phyloP scores from a whole-genome alignment of 805 yeast species.

The Blastobotrys chiropterorum region DNA sequence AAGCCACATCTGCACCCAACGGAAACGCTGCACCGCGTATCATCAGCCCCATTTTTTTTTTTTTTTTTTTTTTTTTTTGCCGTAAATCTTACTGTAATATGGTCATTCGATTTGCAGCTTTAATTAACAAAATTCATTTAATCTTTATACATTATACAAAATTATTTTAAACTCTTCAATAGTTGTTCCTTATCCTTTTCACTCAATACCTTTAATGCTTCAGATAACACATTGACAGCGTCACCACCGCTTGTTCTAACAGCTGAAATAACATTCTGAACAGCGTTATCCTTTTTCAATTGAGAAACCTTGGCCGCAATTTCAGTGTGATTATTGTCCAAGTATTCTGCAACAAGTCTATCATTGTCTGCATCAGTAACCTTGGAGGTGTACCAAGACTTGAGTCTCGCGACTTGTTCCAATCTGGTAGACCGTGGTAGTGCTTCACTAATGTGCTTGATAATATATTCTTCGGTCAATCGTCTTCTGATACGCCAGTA shows the following conservation, averaged over 20 bases:
- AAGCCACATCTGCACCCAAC: too few relatives aligned
- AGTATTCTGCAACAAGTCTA: slow-evolving; percentile 73
- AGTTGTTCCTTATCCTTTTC: slow-evolving; percentile 30
- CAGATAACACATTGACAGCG: slow-evolving; percentile 23
- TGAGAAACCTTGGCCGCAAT: slow-evolving; percentile 37
- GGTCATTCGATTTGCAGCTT: too few relatives aligned
- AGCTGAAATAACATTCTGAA: slow-evolving; percentile 17
- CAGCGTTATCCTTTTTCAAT: slow-evolving; percentile 21
- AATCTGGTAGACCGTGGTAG: slow-evolving; percentile 57
- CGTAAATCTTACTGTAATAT: too few relatives aligned
- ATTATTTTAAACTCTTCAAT: slow-evolving; percentile 15
- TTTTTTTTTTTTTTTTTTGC: too few relatives aligned
- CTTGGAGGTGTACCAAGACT: slow-evolving; percentile 75
- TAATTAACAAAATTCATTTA: too few relatives aligned
- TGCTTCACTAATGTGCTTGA: slow-evolving; percentile 64
- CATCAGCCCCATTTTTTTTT: too few relatives aligned
- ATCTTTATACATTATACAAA: not conserved
- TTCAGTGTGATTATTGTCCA: slow-evolving; percentile 66
- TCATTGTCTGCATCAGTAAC: slow-evolving; percentile 65
- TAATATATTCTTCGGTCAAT: slow-evolving; percentile 82
- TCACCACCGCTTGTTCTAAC: slow-evolving; percentile 14
- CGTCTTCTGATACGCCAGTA: slow-evolving; percentile 99
- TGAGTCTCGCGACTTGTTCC: slow-evolving; percentile 80
- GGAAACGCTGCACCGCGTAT: too few relatives aligned
- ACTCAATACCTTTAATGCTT: slow-evolving; percentile 29